Evolutionary conservation across 1,284 basidiomycete species (phyloP).

Genomic region (Heterobasidion annosum): DNA sequence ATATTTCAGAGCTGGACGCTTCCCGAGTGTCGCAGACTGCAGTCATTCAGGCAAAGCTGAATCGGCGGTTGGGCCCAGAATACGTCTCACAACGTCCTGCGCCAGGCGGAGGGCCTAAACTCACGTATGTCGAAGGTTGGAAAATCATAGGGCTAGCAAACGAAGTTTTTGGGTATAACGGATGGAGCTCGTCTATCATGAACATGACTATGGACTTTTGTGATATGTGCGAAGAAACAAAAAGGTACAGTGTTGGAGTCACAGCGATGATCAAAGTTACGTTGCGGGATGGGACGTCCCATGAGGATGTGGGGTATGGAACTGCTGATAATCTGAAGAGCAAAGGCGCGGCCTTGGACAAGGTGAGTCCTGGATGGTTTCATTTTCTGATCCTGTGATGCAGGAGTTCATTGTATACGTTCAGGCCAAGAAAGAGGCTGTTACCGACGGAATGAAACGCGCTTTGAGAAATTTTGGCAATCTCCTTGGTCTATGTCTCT

Average conservation of each 20-base stretch:
- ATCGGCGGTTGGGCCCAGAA: slow-evolving; percentile 89
- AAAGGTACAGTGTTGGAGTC: slow-evolving; percentile 68
- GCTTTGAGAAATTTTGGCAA: slow-evolving; percentile 91
- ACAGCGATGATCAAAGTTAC: slow-evolving; percentile 85
- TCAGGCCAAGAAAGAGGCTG: slow-evolving; percentile 95
- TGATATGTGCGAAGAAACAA: slow-evolving; percentile 63
- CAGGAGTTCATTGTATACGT: not conserved
- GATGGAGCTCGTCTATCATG: slow-evolving; percentile 87
- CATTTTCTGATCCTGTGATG: not conserved
- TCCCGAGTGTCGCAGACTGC: slow-evolving; percentile 33
- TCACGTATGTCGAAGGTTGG: slow-evolving; percentile 97
- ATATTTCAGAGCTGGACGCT: slow-evolving; percentile 1
- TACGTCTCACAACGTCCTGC: slow-evolving; percentile 87
- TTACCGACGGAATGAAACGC: slow-evolving; percentile 91
- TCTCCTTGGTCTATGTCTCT: slow-evolving; percentile 90
- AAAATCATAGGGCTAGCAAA: slow-evolving; percentile 95
- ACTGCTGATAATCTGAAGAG: slow-evolving; percentile 77
- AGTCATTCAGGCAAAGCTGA: slow-evolving; percentile 70
- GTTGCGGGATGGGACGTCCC: slow-evolving; percentile 80
- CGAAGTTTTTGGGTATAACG: slow-evolving; percentile 97
- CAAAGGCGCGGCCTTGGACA: slow-evolving; percentile 85
- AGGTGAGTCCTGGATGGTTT: slow-evolving; percentile 44
- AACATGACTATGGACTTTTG: slow-evolving; percentile 69
- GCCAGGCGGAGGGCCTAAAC: slow-evolving; percentile 76
- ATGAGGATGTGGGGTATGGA: slow-evolving; percentile 94